Base-by-base conservation (phyloP, 495 filamentous ascomycete species). In the Talaromyces liani region DNA sequence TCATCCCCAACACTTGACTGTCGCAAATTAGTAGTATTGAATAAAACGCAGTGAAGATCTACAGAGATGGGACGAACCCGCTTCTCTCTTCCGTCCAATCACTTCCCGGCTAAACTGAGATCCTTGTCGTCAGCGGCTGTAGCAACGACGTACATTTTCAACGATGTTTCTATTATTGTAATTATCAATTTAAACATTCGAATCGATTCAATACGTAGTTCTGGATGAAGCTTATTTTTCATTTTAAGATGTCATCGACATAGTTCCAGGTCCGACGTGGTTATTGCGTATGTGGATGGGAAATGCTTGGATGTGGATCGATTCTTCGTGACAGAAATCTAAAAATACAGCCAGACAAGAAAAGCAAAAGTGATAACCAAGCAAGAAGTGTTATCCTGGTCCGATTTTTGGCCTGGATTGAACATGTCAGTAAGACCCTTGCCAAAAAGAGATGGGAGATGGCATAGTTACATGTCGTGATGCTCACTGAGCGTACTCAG, bases 401-500 rank as follows among this genome's bases (percentile, higher is more conserved):
- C 88, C 88, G 64, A 91, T 91, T 77, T 88, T 90, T 63, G 88
- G 89, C 81, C 81, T 84, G 49, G 56, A 61, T 18, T 64, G 31
- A 41, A 63, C 47, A 65, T 70, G 66, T 64, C 59, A 60, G 57
- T 20, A 55, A 39, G 12, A 39, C 34, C 34, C 12, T 53, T 25
- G n/a, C 6, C 47, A 29, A 53, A 16, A 63, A 45, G 29, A 56
- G 33, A 65, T 6, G 63, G 58, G 34, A 56, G 63, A 45, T 24
- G 34, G 81, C 80, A 66, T 79, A n/a, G n/a, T n/a, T n/a, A 86
- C 93, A 98, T 98, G 71, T 98, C 94, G 71, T 98, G 94, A 74
- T 98, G 94, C 76, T 98, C 94, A 75, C 91, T 96, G 71, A 98
- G 76, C 65, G 87, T 87, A 65, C 89, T 92, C 49, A 98, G 79